phyloP scores from a whole-genome alignment of 805 yeast species.

The Cephaloascus fragrans region DNA sequence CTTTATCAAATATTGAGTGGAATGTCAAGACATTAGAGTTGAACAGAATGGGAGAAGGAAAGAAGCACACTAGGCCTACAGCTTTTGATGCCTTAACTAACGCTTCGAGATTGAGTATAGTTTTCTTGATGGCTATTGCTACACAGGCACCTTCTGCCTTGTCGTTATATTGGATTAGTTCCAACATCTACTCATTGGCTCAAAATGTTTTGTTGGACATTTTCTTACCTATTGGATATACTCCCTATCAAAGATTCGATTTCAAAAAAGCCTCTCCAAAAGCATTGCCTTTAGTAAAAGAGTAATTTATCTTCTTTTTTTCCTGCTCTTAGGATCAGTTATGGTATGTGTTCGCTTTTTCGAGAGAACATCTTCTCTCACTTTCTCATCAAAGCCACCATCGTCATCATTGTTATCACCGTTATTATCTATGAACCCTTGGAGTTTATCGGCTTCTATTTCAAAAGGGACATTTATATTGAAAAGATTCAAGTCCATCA shows the following conservation, averaged over 20 bases:
- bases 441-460: background rate
- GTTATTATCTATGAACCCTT: background rate
- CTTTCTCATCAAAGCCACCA: background rate
- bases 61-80: constrained; percentile 40
- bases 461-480: background rate
- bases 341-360: too few species aligned
- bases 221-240: constrained; percentile 46
- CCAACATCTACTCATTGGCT: constrained; percentile 63
- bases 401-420: background rate
- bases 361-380: background rate
- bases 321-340: background rate
- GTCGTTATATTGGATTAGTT: constrained; percentile 83
- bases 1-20: constrained; percentile 78
- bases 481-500: background rate
- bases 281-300: constrained; percentile 1
- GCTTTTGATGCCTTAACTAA: constrained; percentile 57
- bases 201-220: constrained; percentile 70
- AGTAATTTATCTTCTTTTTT: too few species aligned
- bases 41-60: constrained; percentile 29
- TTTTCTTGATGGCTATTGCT: constrained; percentile 74
- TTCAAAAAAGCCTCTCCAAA: constrained; percentile 4
- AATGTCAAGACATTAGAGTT: constrained; percentile 55
- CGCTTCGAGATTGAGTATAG: constrained; percentile 63
- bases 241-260: constrained; percentile 29
- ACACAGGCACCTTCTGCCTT: constrained; percentile 82